Base-by-base conservation (phyloP, 2,329 filamentous ascomycete species). In the Fusarium virguliforme region DNA sequence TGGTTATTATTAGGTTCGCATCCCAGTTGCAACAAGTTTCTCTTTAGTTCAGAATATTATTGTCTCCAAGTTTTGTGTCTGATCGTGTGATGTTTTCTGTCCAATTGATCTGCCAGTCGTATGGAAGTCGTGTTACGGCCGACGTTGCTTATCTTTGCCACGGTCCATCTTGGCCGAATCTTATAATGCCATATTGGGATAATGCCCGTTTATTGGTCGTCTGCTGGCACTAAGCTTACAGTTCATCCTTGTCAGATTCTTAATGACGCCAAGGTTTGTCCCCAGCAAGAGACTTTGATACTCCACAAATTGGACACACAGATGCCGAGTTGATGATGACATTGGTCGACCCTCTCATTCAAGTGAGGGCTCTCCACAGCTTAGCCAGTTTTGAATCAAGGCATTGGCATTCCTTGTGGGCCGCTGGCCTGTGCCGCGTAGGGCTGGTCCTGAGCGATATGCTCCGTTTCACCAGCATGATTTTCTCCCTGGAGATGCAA, bases 1-100 rank as follows among this genome's bases (percentile, higher is more conserved):
- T 60, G 46, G 61, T 24, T 71, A 41, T 70, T 67, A 70, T 60
- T 67, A 63, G 34, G 51, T 41, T 38, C 59, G 24, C 51, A 46
- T 37, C 24, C 18, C 56, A 68, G 61, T 63, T 32, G 9, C 15
- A 64, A 69, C 58, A 51, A 67, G 65, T 22, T 60, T 28, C 2
- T 43, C 7, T 43, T 57, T 46, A 8, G 12, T 22, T 18, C 46
- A 32, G 15, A 48, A n/a, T 6, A 28, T 30, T 28, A 3, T 28
- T 48, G 15, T 12, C 8, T 30, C 9, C 4, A 48, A 6, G 9
- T 48, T 48, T 48, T 15, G 18, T 53, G 50, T 35, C 5, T 53
- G 12, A 24, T 50, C 15, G 26, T 50, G 46, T 50, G 46, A 50
- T 50, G 6, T 32, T 1, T 0, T 1, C 24, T 13, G 46, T 50